Conservation (phyloP, 2,329 filamentous ascomycete genomes). For the Aspergillus pseudoterreus region DNA sequence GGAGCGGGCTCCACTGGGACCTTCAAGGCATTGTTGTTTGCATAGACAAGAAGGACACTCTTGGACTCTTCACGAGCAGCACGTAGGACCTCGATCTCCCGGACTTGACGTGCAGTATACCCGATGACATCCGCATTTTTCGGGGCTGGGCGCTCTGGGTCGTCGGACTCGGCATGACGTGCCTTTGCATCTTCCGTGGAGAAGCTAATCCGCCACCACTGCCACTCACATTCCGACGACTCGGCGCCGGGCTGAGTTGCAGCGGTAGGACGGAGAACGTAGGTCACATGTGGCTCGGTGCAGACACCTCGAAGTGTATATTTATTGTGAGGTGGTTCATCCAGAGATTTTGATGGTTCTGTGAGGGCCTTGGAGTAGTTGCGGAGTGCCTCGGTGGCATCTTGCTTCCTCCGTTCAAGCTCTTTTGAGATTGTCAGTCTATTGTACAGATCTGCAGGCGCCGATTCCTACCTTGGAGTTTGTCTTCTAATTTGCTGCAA, state of each 20-base stretch:
- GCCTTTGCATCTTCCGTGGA: constrained; percentile 41
- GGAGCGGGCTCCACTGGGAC: constrained; percentile 30
- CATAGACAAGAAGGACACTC: constrained; percentile 57
- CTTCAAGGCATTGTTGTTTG: constrained; percentile 47
- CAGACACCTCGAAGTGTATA: constrained; percentile 59
- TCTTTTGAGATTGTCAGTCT: constrained; percentile 27
- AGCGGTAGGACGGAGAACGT: constrained; percentile 45
- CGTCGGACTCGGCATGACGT: constrained; percentile 24
- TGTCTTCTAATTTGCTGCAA: constrained; percentile 38
- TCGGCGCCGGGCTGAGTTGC: constrained; percentile 19
- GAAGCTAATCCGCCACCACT: constrained; percentile 57
- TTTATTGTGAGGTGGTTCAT: constrained; percentile 41
- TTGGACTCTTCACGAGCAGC: constrained; percentile 51
- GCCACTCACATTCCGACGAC: constrained; percentile 32
- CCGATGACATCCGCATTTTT: constrained; percentile 34
- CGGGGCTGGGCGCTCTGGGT: constrained; percentile 15
- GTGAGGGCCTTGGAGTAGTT: constrained; percentile 46
- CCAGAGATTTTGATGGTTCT: constrained; percentile 38
- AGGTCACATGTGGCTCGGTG: constrained; percentile 55
- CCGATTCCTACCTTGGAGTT: constrained; percentile 33
- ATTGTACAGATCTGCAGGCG: not conserved
- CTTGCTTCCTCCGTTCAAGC: constrained; percentile 41
- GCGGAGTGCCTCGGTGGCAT: constrained; percentile 40
- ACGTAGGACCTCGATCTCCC: constrained; percentile 53
- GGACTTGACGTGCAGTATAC: constrained; percentile 41